Percentiles rank a stretch among this genome's conserved stretches.
These are phyloP conservation scores for Hirschioporus abietinus DNA, from an alignment of 768 basidiomycete species.

Conservation along the genomic window DNA sequence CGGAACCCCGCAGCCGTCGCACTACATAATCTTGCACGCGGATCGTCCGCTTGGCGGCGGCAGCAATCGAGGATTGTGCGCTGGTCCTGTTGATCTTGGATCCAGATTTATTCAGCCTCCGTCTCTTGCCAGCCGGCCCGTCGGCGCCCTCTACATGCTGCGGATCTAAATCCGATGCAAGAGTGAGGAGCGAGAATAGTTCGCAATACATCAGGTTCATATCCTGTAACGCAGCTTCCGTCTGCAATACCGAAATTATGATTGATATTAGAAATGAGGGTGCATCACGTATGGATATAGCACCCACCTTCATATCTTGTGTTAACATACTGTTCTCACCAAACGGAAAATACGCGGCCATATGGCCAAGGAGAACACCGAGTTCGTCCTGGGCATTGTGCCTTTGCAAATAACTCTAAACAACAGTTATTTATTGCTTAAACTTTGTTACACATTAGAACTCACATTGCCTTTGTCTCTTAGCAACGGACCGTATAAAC, in stretches of 20 bases:
- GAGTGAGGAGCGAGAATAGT: constrained; percentile 54
- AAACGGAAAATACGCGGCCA: constrained; percentile 86
- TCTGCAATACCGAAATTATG: constrained; percentile 29
- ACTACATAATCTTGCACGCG: constrained; percentile 58
- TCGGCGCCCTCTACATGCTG: neutral
- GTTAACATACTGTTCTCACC: constrained; percentile 28
- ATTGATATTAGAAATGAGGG: constrained; percentile 6
- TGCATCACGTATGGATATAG: no score
- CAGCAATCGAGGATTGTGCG: constrained; percentile 7
- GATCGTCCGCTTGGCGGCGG: constrained; percentile 37
- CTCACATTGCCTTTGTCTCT: constrained; percentile 34
- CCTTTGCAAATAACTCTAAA: neutral
- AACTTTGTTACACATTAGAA: neutral
- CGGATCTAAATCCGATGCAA: neutral
- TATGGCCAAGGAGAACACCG: constrained; percentile 57
- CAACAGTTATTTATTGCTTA: neutral
- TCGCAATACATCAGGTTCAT: constrained; percentile 78
- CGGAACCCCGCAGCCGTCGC: constrained; percentile 49
- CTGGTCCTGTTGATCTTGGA: neutral
- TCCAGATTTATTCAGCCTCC: neutral
- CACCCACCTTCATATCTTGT: constrained; percentile 54
- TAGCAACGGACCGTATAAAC: constrained; percentile 54
- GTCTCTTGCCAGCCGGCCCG: neutral
- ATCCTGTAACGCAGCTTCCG: constrained; percentile 61
- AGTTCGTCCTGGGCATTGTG: constrained; percentile 43